A percentile compares a stretch with the other conserved stretches of the same genome.
Conservation (phyloP, 1,284 basidiomycete genomes). For the Trichosporon ovoides region DNA sequence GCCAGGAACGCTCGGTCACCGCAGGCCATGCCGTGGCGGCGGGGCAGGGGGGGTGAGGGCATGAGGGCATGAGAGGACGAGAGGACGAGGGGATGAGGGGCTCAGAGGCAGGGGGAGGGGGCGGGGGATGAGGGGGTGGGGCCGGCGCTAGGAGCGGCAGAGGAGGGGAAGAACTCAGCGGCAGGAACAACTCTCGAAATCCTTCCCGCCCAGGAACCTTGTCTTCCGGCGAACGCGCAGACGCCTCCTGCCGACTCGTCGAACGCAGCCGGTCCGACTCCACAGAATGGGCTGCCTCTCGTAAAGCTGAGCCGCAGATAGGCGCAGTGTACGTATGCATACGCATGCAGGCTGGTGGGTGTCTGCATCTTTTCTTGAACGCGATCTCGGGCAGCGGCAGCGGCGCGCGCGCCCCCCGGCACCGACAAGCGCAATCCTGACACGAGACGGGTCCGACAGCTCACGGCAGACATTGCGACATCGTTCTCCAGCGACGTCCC, state of each 20-base stretch:
- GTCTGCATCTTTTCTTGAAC: neutral
- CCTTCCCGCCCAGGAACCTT: conserved; percentile 3
- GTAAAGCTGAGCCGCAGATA: neutral
- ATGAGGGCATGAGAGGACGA: too few species aligned
- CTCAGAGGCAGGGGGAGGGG: too few species aligned
- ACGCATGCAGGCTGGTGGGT: neutral
- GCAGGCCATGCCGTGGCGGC: too few species aligned
- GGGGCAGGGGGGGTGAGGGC: too few species aligned
- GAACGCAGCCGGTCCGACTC: neutral
- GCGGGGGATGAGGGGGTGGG: neutral
- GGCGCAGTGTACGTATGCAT: neutral
- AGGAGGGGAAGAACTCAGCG: too few species aligned
- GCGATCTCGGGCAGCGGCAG: neutral
- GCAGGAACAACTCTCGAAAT: neutral
- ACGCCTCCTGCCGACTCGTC: neutral
- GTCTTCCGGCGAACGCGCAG: neutral
- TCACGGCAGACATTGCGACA: too few species aligned
- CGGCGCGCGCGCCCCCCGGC: too few species aligned
- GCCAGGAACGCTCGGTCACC: too few species aligned
- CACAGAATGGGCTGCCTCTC: neutral
- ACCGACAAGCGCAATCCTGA: too few species aligned
- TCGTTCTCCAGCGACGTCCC: too few species aligned
- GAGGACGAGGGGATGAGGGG: too few species aligned
- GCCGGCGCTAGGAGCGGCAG: neutral
- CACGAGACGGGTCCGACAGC: too few species aligned